These are phyloP conservation scores for Allium fistulosum DNA, from an alignment of 106 monocot species.

Conservation along the genomic window DNA sequence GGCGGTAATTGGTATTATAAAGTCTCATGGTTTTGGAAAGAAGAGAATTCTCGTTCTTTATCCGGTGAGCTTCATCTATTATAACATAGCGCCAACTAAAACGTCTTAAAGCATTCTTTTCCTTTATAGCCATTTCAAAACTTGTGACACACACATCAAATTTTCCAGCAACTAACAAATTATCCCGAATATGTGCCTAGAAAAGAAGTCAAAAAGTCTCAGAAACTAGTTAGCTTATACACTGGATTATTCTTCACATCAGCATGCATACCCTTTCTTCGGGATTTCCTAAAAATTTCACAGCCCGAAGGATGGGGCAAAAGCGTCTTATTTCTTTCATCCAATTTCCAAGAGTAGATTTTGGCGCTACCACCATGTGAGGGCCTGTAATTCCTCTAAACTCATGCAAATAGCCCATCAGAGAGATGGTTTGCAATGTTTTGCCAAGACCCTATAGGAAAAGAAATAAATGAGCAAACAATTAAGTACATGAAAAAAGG, in stretches of 20 bases:
- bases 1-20: conserved; percentile 59
- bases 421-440: conserved; percentile 89
- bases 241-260: no score
- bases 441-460: conserved; percentile 83
- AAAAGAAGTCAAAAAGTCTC: not conserved
- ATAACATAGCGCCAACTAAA: conserved; percentile 78
- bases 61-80: conserved; percentile 74
- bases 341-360: conserved; percentile 97
- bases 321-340: conserved; percentile 90
- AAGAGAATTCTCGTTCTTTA: conserved; percentile 77
- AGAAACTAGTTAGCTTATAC: no score
- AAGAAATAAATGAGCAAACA: not conserved
- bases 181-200: conserved; percentile 54
- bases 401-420: conserved; percentile 83
- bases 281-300: conserved; percentile 87
- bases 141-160: conserved; percentile 71
- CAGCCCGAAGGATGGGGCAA: conserved; percentile 72
- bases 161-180: conserved; percentile 61
- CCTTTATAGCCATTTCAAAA: conserved; percentile 79
- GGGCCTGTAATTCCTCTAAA: conserved; percentile 96
- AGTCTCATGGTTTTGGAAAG: conserved; percentile 74
- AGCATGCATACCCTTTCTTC: conserved; percentile 66
- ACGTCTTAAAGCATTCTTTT: conserved; percentile 47
- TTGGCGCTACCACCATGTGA: conserved; percentile 95
- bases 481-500: no score